Base-by-base conservation (phyloP, 768 basidiomycete genomes). In the Rhodosporidiobolus sp. region DNA sequence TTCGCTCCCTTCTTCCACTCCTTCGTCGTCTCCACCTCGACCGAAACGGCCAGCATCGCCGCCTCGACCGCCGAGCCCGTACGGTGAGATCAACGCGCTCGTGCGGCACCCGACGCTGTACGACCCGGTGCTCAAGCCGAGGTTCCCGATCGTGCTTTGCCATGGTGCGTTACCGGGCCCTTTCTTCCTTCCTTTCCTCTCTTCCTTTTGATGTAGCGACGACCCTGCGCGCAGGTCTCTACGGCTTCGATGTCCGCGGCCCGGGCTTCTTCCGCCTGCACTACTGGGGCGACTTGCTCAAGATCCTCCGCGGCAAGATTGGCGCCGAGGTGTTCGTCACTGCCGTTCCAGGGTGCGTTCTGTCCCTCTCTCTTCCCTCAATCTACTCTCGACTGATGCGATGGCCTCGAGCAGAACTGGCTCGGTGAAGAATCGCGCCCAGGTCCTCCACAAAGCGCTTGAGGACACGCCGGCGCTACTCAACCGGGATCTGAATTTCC, bases 291-390 rank as follows among this genome's bases (percentile, higher is more conserved):
- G 90, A 92, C 68, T 88, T 97, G 7, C 84, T 97, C 45, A 87
- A 85, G 17, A 86, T 94, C 20, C 85, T 98, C 24, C 86, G 89
- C 67, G 85, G 89, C 64, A 89, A 85, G 73, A 84, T 98, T 20
- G 91, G 92, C 22, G 94, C 92, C 34, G 92, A 97, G 73, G 94
- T 98, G n/a, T 87, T 97, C 67, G 92, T 98, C 26, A 94, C 95
- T 0, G 88, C 90, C 1, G 96, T 98, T 28, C 95, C 96, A 53
- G 88, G 89, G 93, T 94, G 78, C 81, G 60, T 45, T 28, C 1
- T 10, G 5, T 56, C 12, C 34, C 56, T 32, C 38, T 52, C 22
- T 59, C 54, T 46, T 26, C 32, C 4, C 60, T 30, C 4, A 60
- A 58, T 54, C n/a, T n/a, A n/a, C n/a, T n/a, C n/a, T n/a, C n/a